phyloP scores from a whole-genome alignment of 495 filamentous ascomycete species.

The Hyaloscypha variabilis region DNA sequence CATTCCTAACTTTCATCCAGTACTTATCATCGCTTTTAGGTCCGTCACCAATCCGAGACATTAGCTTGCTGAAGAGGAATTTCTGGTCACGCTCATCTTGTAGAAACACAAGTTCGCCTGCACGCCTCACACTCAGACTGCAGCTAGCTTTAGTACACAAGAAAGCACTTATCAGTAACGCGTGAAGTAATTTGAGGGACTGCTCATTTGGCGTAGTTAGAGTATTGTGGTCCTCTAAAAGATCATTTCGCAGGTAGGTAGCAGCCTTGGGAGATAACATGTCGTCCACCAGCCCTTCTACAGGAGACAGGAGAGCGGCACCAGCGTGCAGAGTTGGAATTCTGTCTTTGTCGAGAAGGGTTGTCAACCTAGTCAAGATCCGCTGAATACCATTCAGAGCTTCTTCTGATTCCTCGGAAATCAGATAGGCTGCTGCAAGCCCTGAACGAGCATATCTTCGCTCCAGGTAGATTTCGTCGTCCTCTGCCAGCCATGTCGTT shows the following conservation, averaged over 20 bases:
- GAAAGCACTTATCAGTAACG: slow-evolving; percentile 67
- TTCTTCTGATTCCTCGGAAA: slow-evolving; percentile 58
- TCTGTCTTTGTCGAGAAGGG: slow-evolving; percentile 61
- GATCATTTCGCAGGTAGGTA: slow-evolving; percentile 49
- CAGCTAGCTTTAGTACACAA: slow-evolving; percentile 64
- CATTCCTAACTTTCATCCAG: slow-evolving; percentile 67
- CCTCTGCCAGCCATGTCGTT: slow-evolving; percentile 48
- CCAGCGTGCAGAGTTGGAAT: slow-evolving; percentile 47
- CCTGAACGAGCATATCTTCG: slow-evolving; percentile 71
- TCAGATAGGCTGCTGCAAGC: slow-evolving; percentile 72
- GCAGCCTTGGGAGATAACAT: slow-evolving; percentile 42
- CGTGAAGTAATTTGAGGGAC: slow-evolving; percentile 66
- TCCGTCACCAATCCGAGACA: slow-evolving; percentile 47
- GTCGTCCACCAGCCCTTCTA: slow-evolving; percentile 35
- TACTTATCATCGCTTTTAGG: slow-evolving; percentile 62
- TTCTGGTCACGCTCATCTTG: slow-evolving; percentile 67
- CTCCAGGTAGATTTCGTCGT: slow-evolving; percentile 55
- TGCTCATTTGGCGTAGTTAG: slow-evolving; percentile 66
- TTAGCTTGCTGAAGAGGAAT: slow-evolving; percentile 61
- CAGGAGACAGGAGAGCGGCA: slow-evolving; percentile 44
- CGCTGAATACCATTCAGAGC: slow-evolving; percentile 63
- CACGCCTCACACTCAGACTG: slow-evolving; percentile 58
- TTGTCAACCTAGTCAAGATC: slow-evolving; percentile 61
- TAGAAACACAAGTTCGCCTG: slow-evolving; percentile 60
- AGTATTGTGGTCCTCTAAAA: slow-evolving; percentile 64